Evolutionary conservation across 1,284 basidiomycete genomes (phyloP), one percentile per base, ranked within the genome.

Genomic region (Malassezia nana): DNA sequence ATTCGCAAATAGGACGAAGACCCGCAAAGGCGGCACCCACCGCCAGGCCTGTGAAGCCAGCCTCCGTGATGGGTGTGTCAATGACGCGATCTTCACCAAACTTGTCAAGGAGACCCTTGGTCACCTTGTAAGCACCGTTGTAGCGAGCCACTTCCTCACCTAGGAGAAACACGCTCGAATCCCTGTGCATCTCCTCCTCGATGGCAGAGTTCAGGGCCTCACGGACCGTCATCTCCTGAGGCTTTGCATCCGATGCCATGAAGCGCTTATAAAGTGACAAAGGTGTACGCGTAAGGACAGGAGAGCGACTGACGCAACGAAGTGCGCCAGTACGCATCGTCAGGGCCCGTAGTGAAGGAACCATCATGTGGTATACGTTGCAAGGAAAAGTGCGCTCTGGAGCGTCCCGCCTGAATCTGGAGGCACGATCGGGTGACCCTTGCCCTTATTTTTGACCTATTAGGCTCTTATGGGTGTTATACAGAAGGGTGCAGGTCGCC

Each of bases 141-240:
- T 56, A 99, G 63, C 89, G 84, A 50, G 94, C 92, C 52, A 99
- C 94, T 77, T 99, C 94, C 78, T 99, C 94, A 64, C 94, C 94
- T 68, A 99, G 78, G 74, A 99, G 78, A 76, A 94, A 98, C 47
- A 99, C 94, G 33, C 79, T 85, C 75, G 92, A 86, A 78, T 99
- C 94, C 46, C 89, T 83, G 68, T 86, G 75, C 94, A 99, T 98
- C 79, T 99, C 94, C 79, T 99, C 94, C 79, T 98, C 94, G 88
- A 99, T 92, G 31, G 94, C 94, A 57, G 84, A 78, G 78, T 96
- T 98, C 65, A 99, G 84, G 35, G 94, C 94, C 57, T 99, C 94
- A 74, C 94, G 87, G 59, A 96, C 92, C 48, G 90, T 96, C 89
- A 96, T 87, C 86, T 91, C 74, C 51, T 65, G 62, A 6, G 65